A percentile compares a stretch with the other conserved stretches of the same genome.
These are phyloP conservation scores for Ascochyta koolunga DNA, from an alignment of 2,329 filamentous ascomycete species.

Conservation along the genomic window DNA sequence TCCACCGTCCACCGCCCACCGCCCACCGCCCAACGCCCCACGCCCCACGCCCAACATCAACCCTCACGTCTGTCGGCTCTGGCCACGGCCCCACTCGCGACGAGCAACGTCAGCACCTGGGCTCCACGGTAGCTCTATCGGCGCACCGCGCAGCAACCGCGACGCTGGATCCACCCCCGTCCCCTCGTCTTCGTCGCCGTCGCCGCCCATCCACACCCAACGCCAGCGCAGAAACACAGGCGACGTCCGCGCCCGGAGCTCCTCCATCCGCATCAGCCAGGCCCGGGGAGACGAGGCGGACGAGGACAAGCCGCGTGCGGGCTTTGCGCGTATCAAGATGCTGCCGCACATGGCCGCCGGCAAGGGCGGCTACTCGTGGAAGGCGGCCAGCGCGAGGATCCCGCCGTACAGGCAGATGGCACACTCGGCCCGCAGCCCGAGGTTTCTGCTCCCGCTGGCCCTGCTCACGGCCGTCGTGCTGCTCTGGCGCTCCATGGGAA, in stretches of 20 bases:
- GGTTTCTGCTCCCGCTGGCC: constrained; percentile 76
- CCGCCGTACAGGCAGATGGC: constrained; percentile 73
- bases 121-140: constrained; percentile 6
- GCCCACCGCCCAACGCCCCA: background rate
- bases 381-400: constrained; percentile 79
- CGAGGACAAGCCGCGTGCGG: constrained; percentile 26
- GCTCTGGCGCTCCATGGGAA: constrained; percentile 85
- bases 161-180: constrained; percentile 40
- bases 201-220: constrained; percentile 38
- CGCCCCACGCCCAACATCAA: constrained; percentile 5
- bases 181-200: constrained; percentile 26
- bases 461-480: constrained; percentile 74
- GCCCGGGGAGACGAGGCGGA: constrained; percentile 35
- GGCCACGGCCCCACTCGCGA: constrained; percentile 14
- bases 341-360: constrained; percentile 73
- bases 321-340: constrained; percentile 60
- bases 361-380: constrained; percentile 76
- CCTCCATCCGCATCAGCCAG: constrained; percentile 42
- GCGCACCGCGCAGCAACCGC: constrained; percentile 19
- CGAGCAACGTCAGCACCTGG: constrained; percentile 10
- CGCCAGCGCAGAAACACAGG: constrained; percentile 35
- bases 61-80: constrained; percentile 12
- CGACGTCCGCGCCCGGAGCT: constrained; percentile 38
- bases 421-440: constrained; percentile 73
- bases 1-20: background rate